A percentile compares a stretch with the other conserved stretches of the same genome.
These are phyloP conservation scores for Calonectria multiphialidica DNA, from an alignment of 2,329 filamentous ascomycete genomes.

Conservation along the genomic window DNA sequence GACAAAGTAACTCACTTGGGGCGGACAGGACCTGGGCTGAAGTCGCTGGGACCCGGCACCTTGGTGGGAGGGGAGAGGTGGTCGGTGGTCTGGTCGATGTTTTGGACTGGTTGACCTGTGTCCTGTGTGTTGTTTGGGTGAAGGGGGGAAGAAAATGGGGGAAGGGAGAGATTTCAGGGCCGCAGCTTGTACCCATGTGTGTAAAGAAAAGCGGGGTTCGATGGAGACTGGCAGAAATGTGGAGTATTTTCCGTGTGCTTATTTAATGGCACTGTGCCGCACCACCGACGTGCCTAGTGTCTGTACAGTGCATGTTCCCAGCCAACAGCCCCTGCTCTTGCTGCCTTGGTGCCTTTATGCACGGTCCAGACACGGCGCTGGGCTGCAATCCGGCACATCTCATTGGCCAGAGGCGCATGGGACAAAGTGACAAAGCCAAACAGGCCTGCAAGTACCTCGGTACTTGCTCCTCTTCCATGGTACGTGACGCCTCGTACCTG, in stretches of 20 bases:
- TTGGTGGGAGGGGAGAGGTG: slow-evolving; percentile 39
- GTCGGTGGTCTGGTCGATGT: slow-evolving; percentile 50
- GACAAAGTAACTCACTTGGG: slow-evolving; percentile 56
- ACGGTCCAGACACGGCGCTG: slow-evolving; percentile 7
- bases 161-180: slow-evolving; percentile 38
- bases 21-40: slow-evolving; percentile 43
- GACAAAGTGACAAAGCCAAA: slow-evolving; percentile 6
- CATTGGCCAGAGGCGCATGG: not conserved
- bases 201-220: slow-evolving; percentile 3
- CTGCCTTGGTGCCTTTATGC: slow-evolving; percentile 16
- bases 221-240: slow-evolving; percentile 12
- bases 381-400: not conserved
- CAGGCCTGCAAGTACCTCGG: slow-evolving; percentile 10
- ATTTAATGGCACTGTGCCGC: not conserved
- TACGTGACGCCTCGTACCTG: slow-evolving; percentile 33
- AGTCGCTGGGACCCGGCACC: slow-evolving; percentile 46
- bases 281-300: too few relatives aligned
- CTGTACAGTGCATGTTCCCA: not conserved
- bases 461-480: slow-evolving; percentile 16
- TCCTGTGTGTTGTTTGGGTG: slow-evolving; percentile 44
- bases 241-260: not conserved
- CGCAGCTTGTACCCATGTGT: slow-evolving; percentile 22
- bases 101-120: slow-evolving; percentile 52
- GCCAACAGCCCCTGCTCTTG: slow-evolving; percentile 12
- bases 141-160: slow-evolving; percentile 46